Conservation (phyloP, 2,329 filamentous ascomycete species). For the Trichophyton verrucosum region DNA sequence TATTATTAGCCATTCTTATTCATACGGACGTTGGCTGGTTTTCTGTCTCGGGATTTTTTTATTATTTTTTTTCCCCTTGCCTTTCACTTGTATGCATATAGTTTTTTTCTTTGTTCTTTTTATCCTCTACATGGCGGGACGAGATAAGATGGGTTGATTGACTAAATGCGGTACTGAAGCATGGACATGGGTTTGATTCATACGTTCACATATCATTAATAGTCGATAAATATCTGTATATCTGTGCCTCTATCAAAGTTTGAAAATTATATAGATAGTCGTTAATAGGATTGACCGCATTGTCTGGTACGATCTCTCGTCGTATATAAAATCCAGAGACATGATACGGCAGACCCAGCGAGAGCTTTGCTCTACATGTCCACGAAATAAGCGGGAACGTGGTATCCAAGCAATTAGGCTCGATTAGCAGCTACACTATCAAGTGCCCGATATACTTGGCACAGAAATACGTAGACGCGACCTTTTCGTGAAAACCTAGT, state of each 20-base stretch:
- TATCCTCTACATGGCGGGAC: neutral
- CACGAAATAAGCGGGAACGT: too few relatives aligned
- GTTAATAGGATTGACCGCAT: neutral
- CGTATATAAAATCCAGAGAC: neutral
- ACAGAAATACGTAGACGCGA: too few relatives aligned
- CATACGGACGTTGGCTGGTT: neutral
- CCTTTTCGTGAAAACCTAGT: too few relatives aligned
- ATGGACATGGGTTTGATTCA: neutral
- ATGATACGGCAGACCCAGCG: too few relatives aligned
- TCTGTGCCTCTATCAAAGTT: neutral
- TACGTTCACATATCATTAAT: neutral
- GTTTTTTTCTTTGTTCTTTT: neutral
- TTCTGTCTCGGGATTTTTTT: neutral
- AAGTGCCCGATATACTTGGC: too few relatives aligned
- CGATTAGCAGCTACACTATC: neutral
- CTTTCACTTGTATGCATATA: neutral
- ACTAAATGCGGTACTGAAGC: neutral
- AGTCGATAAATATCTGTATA: neutral
- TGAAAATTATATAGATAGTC: neutral
- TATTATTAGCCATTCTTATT: neutral
- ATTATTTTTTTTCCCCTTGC: too few relatives aligned
- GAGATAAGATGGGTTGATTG: conserved; percentile 3
- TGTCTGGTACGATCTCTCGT: neutral
- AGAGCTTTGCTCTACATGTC: too few relatives aligned
- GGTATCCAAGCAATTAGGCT: too few relatives aligned